These are phyloP conservation scores for Lasiosphaeria ovina DNA, from an alignment of 495 filamentous ascomycete species.

Conservation along the genomic window DNA sequence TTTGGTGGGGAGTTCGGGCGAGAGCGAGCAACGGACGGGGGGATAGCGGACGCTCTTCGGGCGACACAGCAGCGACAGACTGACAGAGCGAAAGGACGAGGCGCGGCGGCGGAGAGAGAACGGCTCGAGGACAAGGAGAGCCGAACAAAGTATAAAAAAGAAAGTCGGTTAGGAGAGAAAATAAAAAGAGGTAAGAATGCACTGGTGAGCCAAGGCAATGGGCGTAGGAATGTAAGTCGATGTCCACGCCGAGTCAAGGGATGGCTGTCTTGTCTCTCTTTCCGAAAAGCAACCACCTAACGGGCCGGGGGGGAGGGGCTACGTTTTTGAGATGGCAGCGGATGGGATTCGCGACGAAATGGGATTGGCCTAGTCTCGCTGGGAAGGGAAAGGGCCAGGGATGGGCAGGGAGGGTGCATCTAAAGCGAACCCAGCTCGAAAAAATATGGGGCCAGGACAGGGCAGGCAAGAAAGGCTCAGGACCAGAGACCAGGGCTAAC, in stretches of 20 bases:
- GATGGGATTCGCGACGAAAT: slow-evolving; percentile 14
- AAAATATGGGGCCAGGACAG: neutral
- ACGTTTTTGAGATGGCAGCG: slow-evolving; percentile 19
- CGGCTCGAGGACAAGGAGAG: neutral
- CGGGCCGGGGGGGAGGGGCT: slow-evolving; percentile 19
- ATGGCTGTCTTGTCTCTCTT: slow-evolving; percentile 18
- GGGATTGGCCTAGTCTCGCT: slow-evolving; percentile 16
- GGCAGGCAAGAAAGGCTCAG: neutral
- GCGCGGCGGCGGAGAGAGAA: neutral
- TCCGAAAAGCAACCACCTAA: slow-evolving; percentile 10
- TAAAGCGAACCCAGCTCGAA: neutral
- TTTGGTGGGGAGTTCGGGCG: neutral
- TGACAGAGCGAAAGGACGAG: neutral
- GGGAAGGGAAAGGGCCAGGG: neutral
- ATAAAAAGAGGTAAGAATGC: slow-evolving; percentile 4
- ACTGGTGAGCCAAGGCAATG: slow-evolving; percentile 6
- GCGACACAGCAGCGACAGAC: neutral
- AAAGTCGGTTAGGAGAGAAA: slow-evolving; percentile 1
- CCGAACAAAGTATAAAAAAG: neutral
- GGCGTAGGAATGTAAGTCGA: slow-evolving; percentile 14
- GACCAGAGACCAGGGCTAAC: slow-evolving; percentile 9
- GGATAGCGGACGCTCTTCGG: neutral
- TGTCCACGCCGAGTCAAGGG: slow-evolving; percentile 12
- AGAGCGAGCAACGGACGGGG: neutral
- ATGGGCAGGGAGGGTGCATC: neutral